Percentiles rank a stretch among this genome's conserved stretches.
phyloP scores from a whole-genome alignment of 768 basidiomycete genomes.

The Russula brevipes region DNA sequence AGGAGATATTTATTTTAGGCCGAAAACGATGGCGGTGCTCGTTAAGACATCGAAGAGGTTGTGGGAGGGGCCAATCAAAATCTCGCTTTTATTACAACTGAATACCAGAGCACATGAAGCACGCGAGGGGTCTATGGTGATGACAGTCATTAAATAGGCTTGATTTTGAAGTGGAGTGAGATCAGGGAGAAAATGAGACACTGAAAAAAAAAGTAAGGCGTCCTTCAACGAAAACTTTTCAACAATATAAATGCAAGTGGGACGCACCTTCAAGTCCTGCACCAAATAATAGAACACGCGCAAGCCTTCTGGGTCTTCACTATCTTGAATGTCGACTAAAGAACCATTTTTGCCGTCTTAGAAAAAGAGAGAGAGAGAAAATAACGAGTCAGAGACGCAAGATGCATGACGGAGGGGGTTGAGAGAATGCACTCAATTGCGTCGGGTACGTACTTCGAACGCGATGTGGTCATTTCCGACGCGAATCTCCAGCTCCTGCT shows the following conservation, averaged over 20 bases:
- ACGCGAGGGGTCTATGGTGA: background rate
- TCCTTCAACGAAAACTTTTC: background rate
- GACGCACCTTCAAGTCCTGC: constrained; percentile 86
- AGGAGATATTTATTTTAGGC: background rate
- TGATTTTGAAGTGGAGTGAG: constrained; percentile 99
- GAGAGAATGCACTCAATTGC: background rate
- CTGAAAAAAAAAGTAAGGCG: constrained; percentile 38
- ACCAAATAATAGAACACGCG: constrained; percentile 98
- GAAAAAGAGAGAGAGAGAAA: background rate
- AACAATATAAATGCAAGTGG: too few relatives aligned
- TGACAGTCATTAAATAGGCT: constrained; percentile 67
- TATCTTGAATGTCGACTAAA: constrained; percentile 93
- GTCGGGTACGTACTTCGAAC: constrained; percentile 66
- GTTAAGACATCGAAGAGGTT: too few relatives aligned
- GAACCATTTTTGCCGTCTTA: constrained; percentile 99
- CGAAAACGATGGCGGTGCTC: too few relatives aligned
- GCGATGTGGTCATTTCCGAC: constrained; percentile 93
- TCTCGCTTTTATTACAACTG: constrained; percentile 12
- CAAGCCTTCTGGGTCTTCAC: constrained; percentile 94
- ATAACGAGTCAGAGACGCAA: too few relatives aligned
- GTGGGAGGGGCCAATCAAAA: background rate
- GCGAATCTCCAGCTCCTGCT: constrained; percentile 95
- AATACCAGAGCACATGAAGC: background rate
- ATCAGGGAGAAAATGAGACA: constrained; percentile 98
- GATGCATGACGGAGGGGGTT: background rate